Evolutionary conservation across 139 green algal genomes (phyloP).

Genomic region (Microglena sp.): DNA sequence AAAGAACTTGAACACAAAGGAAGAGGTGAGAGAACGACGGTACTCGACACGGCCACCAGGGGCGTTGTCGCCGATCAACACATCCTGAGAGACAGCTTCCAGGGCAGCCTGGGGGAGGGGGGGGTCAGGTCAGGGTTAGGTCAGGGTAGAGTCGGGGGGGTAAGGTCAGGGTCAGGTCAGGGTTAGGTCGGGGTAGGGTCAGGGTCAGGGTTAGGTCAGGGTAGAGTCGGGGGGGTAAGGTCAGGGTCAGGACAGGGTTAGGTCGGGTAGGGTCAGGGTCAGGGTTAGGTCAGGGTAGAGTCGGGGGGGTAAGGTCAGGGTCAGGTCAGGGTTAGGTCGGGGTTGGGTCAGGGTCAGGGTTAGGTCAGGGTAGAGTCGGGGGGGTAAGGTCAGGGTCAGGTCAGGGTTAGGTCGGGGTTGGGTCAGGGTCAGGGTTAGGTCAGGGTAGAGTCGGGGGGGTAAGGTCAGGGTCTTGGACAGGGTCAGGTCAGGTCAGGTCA

Average conservation of each 20-base stretch:
- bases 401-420: background rate
- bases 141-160: too few species aligned
- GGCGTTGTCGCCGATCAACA: slow-evolving; percentile 55
- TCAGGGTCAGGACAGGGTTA: background rate
- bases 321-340: background rate
- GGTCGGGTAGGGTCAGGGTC: background rate
- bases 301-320: background rate
- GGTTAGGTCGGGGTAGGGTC: background rate
- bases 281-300: background rate
- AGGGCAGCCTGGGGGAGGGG: slow-evolving; percentile 34
- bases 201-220: background rate
- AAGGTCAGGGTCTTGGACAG: background rate
- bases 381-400: background rate
- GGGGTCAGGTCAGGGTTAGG: slow-evolving; percentile 6
- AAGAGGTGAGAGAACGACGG: slow-evolving; percentile 66
- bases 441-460: background rate
- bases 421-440: background rate
- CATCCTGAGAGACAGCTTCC: slow-evolving; percentile 55
- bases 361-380: background rate
- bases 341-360: background rate
- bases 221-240: background rate
- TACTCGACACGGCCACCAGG: slow-evolving; percentile 89
- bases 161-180: background rate
- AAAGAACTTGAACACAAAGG: slow-evolving; percentile 95
- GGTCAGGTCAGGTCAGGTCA: too few species aligned